Base-by-base conservation (phyloP, 2,329 filamentous ascomycete species). In the Phyllosticta paracitricarpa region DNA sequence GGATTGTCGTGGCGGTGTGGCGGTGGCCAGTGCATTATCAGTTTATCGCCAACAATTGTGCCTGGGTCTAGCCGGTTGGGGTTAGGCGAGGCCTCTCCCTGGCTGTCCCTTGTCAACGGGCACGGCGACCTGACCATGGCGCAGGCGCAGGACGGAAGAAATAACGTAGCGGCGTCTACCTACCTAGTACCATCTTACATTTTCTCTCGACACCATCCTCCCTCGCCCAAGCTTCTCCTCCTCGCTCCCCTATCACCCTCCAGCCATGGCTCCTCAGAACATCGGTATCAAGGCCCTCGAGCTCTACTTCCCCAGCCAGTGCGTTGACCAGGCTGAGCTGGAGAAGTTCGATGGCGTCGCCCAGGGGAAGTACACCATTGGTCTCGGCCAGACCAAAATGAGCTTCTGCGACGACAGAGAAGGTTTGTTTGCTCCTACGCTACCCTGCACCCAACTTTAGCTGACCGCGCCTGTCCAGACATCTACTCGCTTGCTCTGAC, bases 211-310 rank as follows among this genome's bases (percentile, higher is more conserved):
- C 65, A 65, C 64, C 67, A 61, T 57, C 62, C 61, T 60, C 63
- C 56, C 30, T 7, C 5, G 25, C 48, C 54, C 33, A 51, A 51
- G 26, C 58, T 10, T 24, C 40, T 19, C 58, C 55, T 57, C 25
- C 26, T 57, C 55, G 5, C 48, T 30, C 62, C 19, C 22, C 26
- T 3, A 56, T 35, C 57, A 14, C 8, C 30, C 6, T 53, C 62
- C 64, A 71, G 69, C 30, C 66, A 79, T 79, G 77, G 66, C 75
- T 66, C 79, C 79, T 62, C 70, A 75, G 66, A 80, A 80, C 70
- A 76, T 81, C 63, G 79, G 79, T 65, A 81, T 81, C 74, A 81
- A 80, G 71, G 79, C 76, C 74, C 78, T 81, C 70, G 79, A 81
- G 75, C 73, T 81, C 58, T 81, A 81, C 75, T 79, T 81, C 66